Base-by-base conservation (phyloP, 495 filamentous ascomycete species). In the Lophiotrema nucula region DNA sequence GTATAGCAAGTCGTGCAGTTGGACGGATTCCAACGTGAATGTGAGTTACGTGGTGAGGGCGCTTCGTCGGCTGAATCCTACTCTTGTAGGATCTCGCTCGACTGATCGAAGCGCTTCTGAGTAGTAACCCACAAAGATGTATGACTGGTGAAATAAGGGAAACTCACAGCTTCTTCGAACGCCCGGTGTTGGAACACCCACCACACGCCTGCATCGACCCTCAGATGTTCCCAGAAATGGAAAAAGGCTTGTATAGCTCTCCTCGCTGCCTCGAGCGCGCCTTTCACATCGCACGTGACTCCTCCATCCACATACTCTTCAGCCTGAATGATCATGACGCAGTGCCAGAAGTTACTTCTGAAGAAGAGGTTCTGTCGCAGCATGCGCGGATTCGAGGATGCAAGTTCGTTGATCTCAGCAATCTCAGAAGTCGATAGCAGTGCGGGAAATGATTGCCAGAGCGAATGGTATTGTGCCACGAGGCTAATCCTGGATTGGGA, bases 101-200 rank as follows among this genome's bases (percentile, higher is more conserved):
- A 15, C 31, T 15, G 15, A 15, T 8, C 31, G 31, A 15, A 15
- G 15, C 8, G 15, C 15, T 35, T 35, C 15, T 35, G 31, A 35
- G 31, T 35, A 8, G n/a, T n/a, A n/a, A n/a, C n/a, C n/a, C n/a
- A n/a, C n/a, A n/a, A n/a, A n/a, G n/a, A n/a, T n/a, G n/a, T n/a
- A n/a, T n/a, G n/a, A n/a, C n/a, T n/a, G 35, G 21, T 46, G 27
- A 15, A 4, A 25, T 2, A 25, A 21, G 4, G 41, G 23, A 28
- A 4, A 61, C 81, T 77, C 65, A 86, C 69, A 21, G 83, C 83
- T 68, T 88, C 85, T 41, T 87, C 71, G 66, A 89, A 89, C 0
- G 85, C 85, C 13, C 86, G 70, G 67, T 88, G 86, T 65, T 85
- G 83, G 65, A 88, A 88, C 4, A 88, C 84, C 85, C 86, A 89